Evolutionary conservation across 2,329 filamentous ascomycete genomes (phyloP).

Genomic region (Thielaviopsis musarum): DNA sequence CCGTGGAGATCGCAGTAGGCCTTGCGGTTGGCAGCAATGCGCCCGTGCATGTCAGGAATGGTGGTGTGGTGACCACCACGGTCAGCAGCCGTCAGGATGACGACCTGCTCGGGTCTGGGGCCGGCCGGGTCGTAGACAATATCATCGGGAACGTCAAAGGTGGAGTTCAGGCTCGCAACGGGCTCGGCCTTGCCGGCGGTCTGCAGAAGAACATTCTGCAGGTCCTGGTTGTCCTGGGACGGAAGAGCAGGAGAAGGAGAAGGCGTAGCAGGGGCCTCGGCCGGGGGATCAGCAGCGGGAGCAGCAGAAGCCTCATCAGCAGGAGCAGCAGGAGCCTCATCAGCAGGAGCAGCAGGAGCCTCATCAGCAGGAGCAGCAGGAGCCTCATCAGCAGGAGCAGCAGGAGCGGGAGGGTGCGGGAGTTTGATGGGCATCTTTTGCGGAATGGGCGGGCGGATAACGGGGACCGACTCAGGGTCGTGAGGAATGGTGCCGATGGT

Average conservation of each 20-base stretch:
- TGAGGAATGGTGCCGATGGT: conserved; percentile 3
- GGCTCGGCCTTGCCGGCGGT: conserved; percentile 1
- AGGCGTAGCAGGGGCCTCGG: neutral
- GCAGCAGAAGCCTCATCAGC: neutral
- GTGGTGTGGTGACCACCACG: conserved; percentile 9
- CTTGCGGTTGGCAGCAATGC: conserved; percentile 10
- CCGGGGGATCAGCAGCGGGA: neutral
- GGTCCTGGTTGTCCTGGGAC: neutral
- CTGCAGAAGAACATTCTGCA: neutral
- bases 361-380: neutral
- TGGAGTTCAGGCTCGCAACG: conserved; percentile 5
- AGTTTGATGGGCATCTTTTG: neutral
- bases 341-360: neutral
- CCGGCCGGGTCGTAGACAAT: conserved; percentile 10
- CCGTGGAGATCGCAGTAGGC: conserved; percentile 11
- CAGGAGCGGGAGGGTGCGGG: neutral
- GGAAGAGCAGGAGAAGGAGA: too few relatives aligned
- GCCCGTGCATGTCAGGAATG: conserved; percentile 11
- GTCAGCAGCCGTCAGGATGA: conserved; percentile 11
- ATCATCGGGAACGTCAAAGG: conserved; percentile 9
- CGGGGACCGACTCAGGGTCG: neutral
- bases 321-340: too few relatives aligned
- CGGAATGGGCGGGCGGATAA: conserved; percentile 2
- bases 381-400: neutral
- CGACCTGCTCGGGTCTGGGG: conserved; percentile 8